These are phyloP conservation scores for Paragyromitra xinjiangensis DNA, from an alignment of 495 filamentous ascomycete species.

Conservation along the genomic window DNA sequence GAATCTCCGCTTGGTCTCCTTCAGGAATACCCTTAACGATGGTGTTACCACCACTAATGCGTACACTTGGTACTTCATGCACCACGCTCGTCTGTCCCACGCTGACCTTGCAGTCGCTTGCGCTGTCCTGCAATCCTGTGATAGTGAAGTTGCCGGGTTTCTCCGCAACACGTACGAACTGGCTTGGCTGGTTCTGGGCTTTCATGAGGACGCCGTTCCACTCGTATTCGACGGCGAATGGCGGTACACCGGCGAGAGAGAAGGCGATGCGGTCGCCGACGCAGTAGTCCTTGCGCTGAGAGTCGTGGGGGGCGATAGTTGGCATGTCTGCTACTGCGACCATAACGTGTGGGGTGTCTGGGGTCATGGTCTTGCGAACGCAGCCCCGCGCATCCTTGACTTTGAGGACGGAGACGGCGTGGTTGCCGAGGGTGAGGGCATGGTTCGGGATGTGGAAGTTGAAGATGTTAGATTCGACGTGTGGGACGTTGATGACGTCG, in stretches of 20 bases:
- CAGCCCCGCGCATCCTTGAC: slow-evolving; percentile 88
- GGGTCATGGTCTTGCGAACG: slow-evolving; percentile 69
- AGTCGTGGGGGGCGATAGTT: slow-evolving; percentile 81
- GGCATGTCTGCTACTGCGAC: slow-evolving; percentile 91
- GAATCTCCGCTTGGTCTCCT: slow-evolving; percentile 88
- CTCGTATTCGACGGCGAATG: slow-evolving; percentile 91
- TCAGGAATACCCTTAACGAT: slow-evolving; percentile 92
- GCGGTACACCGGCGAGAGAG: slow-evolving; percentile 83
- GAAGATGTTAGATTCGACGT: slow-evolving; percentile 76
- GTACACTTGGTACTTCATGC: slow-evolving; percentile 89
- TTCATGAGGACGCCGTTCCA: slow-evolving; percentile 81
- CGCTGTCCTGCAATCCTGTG: slow-evolving; percentile 80
- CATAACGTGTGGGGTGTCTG: slow-evolving; percentile 74
- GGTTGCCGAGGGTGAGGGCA: slow-evolving; percentile 81
- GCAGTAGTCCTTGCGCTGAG: slow-evolving; percentile 88
- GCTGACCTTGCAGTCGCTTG: slow-evolving; percentile 81
- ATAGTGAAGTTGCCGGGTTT: slow-evolving; percentile 87
- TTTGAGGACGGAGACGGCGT: slow-evolving; percentile 84
- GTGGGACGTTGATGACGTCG: slow-evolving; percentile 78
- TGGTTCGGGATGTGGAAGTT: slow-evolving; percentile 83
- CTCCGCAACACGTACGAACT: slow-evolving; percentile 90
- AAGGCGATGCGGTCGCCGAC: slow-evolving; percentile 93
- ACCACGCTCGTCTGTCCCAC: slow-evolving; percentile 80
- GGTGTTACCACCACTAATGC: slow-evolving; percentile 80
- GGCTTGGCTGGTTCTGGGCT: slow-evolving; percentile 76